Evolutionary conservation across 495 filamentous ascomycete genomes (phyloP).

Genomic region (Aspergillus kassunensis): DNA sequence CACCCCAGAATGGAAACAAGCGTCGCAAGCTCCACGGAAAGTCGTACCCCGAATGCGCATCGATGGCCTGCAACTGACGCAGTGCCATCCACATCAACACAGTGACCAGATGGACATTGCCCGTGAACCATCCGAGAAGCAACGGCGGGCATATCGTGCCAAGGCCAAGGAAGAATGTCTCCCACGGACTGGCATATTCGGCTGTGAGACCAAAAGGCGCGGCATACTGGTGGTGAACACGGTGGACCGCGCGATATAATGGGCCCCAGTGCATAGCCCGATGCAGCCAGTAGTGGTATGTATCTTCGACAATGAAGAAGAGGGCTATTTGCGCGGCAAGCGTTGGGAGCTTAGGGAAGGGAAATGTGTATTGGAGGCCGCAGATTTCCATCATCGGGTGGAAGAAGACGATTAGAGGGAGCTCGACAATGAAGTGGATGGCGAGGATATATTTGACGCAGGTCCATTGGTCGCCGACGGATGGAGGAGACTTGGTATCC

Average conservation of each 20-base stretch:
- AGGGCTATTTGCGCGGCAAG: constrained; percentile 87
- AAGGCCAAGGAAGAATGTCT: constrained; percentile 88
- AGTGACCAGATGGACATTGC: constrained; percentile 86
- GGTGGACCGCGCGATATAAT: constrained; percentile 94
- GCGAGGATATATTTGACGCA: constrained; percentile 88
- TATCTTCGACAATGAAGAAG: constrained; percentile 94
- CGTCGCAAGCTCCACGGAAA: constrained; percentile 95
- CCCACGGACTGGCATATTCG: constrained; percentile 96
- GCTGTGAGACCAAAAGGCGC: constrained; percentile 94
- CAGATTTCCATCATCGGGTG: constrained; percentile 93
- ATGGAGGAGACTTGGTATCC: constrained; percentile 26
- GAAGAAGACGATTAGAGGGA: constrained; percentile 90
- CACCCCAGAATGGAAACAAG: constrained; percentile 98
- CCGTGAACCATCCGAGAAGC: constrained; percentile 73
- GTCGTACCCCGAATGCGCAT: constrained; percentile 94
- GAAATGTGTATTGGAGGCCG: constrained; percentile 79
- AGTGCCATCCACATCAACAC: constrained; percentile 95
- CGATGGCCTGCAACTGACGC: constrained; percentile 94
- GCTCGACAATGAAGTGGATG: constrained; percentile 91
- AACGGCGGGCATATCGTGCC: constrained; percentile 84
- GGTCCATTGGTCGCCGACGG: constrained; percentile 75
- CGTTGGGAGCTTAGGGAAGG: constrained; percentile 76
- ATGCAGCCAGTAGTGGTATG: constrained; percentile 98
- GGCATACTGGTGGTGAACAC: constrained; percentile 97
- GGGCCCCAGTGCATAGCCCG: constrained; percentile 92